Conservation (phyloP, 1,284 basidiomycete species). For the Ustilago sp. region DNA sequence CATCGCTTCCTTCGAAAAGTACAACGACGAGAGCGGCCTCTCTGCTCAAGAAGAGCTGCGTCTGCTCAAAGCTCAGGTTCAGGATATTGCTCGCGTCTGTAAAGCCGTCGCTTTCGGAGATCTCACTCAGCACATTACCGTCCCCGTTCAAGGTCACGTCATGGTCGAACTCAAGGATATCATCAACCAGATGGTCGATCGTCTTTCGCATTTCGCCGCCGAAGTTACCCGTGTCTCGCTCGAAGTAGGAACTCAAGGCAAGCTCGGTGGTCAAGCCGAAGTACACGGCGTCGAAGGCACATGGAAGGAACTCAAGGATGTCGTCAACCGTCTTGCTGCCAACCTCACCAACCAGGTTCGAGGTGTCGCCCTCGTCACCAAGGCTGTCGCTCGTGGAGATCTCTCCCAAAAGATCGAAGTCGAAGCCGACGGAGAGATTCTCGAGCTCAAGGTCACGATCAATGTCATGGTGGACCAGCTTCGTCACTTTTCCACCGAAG, state of each 20-base stretch:
- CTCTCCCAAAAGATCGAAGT: constrained; percentile 96
- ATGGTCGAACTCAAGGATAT: constrained; percentile 99
- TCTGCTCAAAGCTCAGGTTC: constrained; percentile 86
- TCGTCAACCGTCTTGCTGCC: constrained; percentile 69
- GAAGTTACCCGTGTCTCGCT: constrained; percentile 94
- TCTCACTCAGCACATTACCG: constrained; percentile 93
- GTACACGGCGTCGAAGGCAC: constrained; percentile 69
- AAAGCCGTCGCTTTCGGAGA: constrained; percentile 95
- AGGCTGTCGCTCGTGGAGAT: constrained; percentile 95
- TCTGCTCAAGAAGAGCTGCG: constrained; percentile 81
- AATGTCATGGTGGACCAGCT: constrained; percentile 94
- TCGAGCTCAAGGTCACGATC: constrained; percentile 97
- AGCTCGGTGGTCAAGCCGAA: constrained; percentile 69
- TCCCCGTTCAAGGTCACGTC: constrained; percentile 92
- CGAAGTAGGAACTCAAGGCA: constrained; percentile 75
- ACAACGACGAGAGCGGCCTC: constrained; percentile 68
- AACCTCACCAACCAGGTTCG: constrained; percentile 89
- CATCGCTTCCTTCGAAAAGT: constrained; percentile 66
- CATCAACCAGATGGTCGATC: constrained; percentile 92
- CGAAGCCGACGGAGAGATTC: constrained; percentile 93
- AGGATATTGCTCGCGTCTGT: constrained; percentile 91
- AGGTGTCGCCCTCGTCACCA: constrained; percentile 95
- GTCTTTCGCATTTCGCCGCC: constrained; percentile 88
- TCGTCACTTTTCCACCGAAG: constrained; percentile 91
- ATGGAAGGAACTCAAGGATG: constrained; percentile 70